Evolutionary conservation across 2,329 filamentous ascomycete genomes (phyloP).

Genomic region (Penicillium sp.): DNA sequence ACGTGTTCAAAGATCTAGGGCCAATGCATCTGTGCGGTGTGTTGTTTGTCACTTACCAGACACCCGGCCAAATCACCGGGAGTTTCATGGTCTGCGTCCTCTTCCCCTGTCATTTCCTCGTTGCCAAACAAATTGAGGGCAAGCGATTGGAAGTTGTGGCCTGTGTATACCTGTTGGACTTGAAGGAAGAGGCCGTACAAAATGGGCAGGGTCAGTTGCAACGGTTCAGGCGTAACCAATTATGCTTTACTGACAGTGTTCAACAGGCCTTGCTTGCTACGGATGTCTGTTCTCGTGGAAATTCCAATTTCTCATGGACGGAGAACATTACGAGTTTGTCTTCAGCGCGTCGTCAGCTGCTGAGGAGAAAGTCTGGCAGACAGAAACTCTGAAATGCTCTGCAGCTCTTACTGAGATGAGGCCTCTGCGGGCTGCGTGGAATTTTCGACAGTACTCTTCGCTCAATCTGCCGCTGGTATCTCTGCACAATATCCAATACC

Average conservation of each 20-base stretch:
- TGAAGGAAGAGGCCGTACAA: slow-evolving; percentile 32
- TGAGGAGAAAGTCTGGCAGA: slow-evolving; percentile 77
- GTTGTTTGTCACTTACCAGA: slow-evolving; percentile 77
- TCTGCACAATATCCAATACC: slow-evolving; percentile 68
- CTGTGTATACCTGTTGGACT: slow-evolving; percentile 56
- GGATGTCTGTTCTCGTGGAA: slow-evolving; percentile 90
- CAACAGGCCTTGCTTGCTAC: slow-evolving; percentile 73
- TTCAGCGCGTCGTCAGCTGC: slow-evolving; percentile 76
- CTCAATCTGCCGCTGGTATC: slow-evolving; percentile 65
- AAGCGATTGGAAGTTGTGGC: slow-evolving; percentile 67
- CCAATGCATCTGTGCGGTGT: slow-evolving; percentile 76
- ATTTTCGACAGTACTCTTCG: slow-evolving; percentile 25
- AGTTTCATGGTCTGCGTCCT: slow-evolving; percentile 79
- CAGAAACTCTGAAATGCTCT: slow-evolving; percentile 54
- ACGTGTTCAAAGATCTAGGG: slow-evolving; percentile 71
- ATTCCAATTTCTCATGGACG: slow-evolving; percentile 69
- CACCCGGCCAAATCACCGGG: slow-evolving; percentile 60
- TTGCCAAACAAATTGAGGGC: slow-evolving; percentile 62
- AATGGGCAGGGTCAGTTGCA: slow-evolving; percentile 30
- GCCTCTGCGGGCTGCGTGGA: slow-evolving; percentile 34
- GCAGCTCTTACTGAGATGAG: slow-evolving; percentile 47
- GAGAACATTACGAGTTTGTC: slow-evolving; percentile 75
- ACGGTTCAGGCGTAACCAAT: not conserved
- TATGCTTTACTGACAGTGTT: not conserved
- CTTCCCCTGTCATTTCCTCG: slow-evolving; percentile 72